Evolutionary conservation across 2,329 filamentous ascomycete genomes (phyloP).

Genomic region (Dothistroma septosporum): DNA sequence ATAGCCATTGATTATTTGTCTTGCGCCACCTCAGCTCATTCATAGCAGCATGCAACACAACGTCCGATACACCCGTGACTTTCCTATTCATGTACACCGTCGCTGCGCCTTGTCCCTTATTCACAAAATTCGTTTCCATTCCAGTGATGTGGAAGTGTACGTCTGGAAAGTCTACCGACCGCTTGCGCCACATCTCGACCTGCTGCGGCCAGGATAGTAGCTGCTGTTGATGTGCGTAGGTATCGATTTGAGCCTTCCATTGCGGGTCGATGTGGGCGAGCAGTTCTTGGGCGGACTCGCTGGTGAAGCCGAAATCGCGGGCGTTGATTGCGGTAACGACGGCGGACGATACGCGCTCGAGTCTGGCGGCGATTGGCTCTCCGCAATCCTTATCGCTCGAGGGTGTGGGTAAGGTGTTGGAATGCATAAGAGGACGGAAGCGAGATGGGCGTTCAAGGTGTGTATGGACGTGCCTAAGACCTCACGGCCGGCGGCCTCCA

Average conservation of each 20-base stretch:
- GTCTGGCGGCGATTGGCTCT: neutral
- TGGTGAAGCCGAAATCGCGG: slow-evolving; percentile 3
- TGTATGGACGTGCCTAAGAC: neutral
- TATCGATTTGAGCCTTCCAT: slow-evolving; percentile 5
- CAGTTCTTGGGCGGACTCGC: neutral
- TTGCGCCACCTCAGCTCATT: slow-evolving; percentile 7
- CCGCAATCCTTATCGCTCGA: neutral
- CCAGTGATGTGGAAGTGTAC: slow-evolving; percentile 5
- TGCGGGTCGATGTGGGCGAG: slow-evolving; percentile 1
- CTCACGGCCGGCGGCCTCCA: neutral
- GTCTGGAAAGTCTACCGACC: neutral
- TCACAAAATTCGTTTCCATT: neutral
- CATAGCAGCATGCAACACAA: slow-evolving; percentile 6
- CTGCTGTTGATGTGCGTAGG: neutral
- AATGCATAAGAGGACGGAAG: neutral
- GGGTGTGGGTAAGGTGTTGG: neutral
- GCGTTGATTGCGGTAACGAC: slow-evolving; percentile 3
- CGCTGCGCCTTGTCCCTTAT: neutral
- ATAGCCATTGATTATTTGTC: neutral
- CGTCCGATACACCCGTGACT: neutral
- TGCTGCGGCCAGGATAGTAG: neutral
- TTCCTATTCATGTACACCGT: slow-evolving; percentile 7
- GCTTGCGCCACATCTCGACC: slow-evolving; percentile 4
- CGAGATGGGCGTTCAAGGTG: neutral
- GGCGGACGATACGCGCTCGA: slow-evolving; percentile 3